Percentiles rank a stretch among this genome's conserved stretches.
Conservation (phyloP, 1,284 basidiomycete genomes). For the Rhizopogon parksii region DNA sequence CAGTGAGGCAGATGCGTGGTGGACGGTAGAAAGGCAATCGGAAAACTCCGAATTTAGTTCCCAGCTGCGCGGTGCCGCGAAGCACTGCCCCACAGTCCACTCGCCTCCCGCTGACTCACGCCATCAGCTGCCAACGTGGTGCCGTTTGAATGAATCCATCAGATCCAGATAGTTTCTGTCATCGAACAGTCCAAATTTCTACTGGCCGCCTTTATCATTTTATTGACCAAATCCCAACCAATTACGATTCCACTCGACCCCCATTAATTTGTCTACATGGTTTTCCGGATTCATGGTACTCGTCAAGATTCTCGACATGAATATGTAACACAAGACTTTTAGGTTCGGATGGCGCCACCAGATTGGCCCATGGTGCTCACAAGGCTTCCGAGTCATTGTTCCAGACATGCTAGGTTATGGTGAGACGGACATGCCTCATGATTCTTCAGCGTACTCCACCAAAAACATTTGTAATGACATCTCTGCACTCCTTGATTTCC, state of each 20-base stretch:
- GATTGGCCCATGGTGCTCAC: constrained; percentile 56
- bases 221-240: constrained; percentile 51
- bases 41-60: constrained; percentile 20
- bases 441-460: constrained; percentile 49
- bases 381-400: constrained; percentile 60
- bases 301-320: not conserved
- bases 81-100: constrained; percentile 34
- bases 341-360: constrained; percentile 70
- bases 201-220: constrained; percentile 61
- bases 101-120: constrained; percentile 17
- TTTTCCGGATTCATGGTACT: constrained; percentile 63
- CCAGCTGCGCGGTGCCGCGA: constrained; percentile 20
- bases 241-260: constrained; percentile 34
- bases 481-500: constrained; percentile 51
- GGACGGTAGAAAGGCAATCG: constrained; percentile 14
- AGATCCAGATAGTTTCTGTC: constrained; percentile 46
- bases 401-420: constrained; percentile 73
- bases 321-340: not conserved
- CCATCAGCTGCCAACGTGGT: not conserved
- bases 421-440: constrained; percentile 54
- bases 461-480: constrained; percentile 56
- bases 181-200: constrained; percentile 40
- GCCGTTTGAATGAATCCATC: constrained; percentile 39
- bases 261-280: constrained; percentile 68
- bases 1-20: constrained; percentile 17